Base-by-base conservation (phyloP, 2,329 filamentous ascomycete genomes). In the Pseudogymnoascus verrucosus region DNA sequence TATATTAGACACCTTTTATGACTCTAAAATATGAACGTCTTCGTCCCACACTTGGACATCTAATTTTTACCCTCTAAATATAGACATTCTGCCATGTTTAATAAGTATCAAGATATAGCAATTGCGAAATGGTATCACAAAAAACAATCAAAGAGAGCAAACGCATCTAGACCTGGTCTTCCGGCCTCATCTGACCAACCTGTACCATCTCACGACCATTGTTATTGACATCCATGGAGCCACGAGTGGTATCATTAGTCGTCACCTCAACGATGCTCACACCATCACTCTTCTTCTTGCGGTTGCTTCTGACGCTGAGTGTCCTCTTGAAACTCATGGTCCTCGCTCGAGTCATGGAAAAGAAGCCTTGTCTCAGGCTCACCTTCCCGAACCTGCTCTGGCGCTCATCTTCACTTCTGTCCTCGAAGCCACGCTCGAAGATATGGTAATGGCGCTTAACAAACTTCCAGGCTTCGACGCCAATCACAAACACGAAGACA, bases 401-500 rank as follows among this genome's bases (percentile, higher is more conserved):
- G 14, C 40, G 28, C 59, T 64, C 63, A 19, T 57, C 63, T 37
- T 65, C 65, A 16, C 34, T 61, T 37, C 59, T 42, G 51, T 72
- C 70, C 40, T 69, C 70, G 51, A 69, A 70, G 37, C 69, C 70
- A 28, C 67, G 65, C 62, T 74, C 71, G 26, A 72, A 72, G 59
- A 72, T 62, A 16, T 65, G 61, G n/a, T 60, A 70, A 3, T 10
- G 21, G 11, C 86, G 76, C 78, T 89, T 89, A 57, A 73, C 75
- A 75, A 77, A 85, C 71, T 88, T 88, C 84, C 85, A 89, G 2
- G 73, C 66, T 72, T 89, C 86, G 3, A 85, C 78, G 1, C 85
- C 84, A 0, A 78, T 68, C 68, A 89, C 83, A 75, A 88, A 89
- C 6, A 88, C 67, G 1, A 81, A 70, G 0, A 83, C 77, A 28